A percentile compares a stretch with the other conserved stretches of the same genome.
Conservation (phyloP, 768 basidiomycete species). For the Cyclocybe cylindracea region DNA sequence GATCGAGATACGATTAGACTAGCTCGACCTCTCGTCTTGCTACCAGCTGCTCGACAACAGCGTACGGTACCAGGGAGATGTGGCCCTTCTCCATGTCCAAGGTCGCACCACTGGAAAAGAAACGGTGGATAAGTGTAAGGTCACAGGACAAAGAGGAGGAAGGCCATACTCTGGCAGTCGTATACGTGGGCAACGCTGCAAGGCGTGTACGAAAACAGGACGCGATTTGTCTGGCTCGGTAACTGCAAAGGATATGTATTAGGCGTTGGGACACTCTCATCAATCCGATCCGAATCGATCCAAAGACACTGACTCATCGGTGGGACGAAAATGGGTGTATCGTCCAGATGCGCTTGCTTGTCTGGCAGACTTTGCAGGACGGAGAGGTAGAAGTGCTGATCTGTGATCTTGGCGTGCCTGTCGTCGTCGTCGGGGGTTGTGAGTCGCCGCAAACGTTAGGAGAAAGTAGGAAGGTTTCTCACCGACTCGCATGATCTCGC, state of each 20-base stretch:
- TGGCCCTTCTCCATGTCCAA: slow-evolving; percentile 79
- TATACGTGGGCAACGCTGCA: slow-evolving; percentile 66
- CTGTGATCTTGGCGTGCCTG: slow-evolving; percentile 77
- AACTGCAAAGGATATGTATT: no score
- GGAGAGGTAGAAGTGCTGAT: slow-evolving; percentile 75
- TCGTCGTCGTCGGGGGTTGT: background rate
- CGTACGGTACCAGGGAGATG: slow-evolving; percentile 79
- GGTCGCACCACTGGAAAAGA: slow-evolving; percentile 53
- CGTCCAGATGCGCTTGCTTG: slow-evolving; percentile 75
- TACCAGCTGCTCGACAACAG: slow-evolving; percentile 73
- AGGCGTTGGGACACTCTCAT: no score
- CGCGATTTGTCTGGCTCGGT: slow-evolving; percentile 72
- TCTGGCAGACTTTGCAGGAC: slow-evolving; percentile 85
- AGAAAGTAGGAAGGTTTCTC: slow-evolving; percentile 20
- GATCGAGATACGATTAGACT: slow-evolving; percentile 43
- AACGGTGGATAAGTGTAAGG: no score
- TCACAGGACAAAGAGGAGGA: no score
- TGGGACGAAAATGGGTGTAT: slow-evolving; percentile 67
- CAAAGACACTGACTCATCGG: slow-evolving; percentile 81
- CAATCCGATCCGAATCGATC: no score
- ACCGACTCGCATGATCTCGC: slow-evolving; percentile 79
- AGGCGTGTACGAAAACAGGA: slow-evolving; percentile 83
- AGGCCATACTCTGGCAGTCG: slow-evolving; percentile 70
- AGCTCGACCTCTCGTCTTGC: slow-evolving; percentile 74
- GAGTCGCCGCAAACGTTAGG: no score